These are phyloP conservation scores for Diplodia mutila DNA, from an alignment of 2,329 filamentous ascomycete genomes.

Conservation along the genomic window DNA sequence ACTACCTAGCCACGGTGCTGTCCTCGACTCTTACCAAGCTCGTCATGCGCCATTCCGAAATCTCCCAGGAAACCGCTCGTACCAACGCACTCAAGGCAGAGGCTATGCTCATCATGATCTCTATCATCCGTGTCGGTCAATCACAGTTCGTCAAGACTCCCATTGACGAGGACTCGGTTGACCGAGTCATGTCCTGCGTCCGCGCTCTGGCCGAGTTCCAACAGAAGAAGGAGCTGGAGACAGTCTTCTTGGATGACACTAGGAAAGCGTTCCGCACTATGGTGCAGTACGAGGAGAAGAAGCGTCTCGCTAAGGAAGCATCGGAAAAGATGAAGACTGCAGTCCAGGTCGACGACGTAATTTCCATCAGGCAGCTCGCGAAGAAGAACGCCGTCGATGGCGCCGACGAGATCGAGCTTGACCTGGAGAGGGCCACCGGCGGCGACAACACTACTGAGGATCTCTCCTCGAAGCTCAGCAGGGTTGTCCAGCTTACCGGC, in stretches of 20 bases:
- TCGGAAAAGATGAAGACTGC: constrained; percentile 91
- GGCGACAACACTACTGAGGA: constrained; percentile 85
- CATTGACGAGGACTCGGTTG: constrained; percentile 97
- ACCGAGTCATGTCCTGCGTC: constrained; percentile 97
- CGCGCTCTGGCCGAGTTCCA: constrained; percentile 88
- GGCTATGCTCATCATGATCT: constrained; percentile 99
- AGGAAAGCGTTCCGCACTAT: constrained; percentile 94
- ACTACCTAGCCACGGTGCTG: constrained; percentile 93
- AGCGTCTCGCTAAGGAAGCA: constrained; percentile 92
- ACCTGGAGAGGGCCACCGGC: constrained; percentile 91
- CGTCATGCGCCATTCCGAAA: constrained; percentile 95
- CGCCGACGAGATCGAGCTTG: constrained; percentile 81
- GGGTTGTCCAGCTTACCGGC: constrained; percentile 94
- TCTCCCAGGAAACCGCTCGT: constrained; percentile 80
- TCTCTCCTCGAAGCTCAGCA: constrained; percentile 88
- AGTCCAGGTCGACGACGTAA: constrained; percentile 92
- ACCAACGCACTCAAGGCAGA: constrained; percentile 95
- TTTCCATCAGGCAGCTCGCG: constrained; percentile 87
- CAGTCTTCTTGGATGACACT: constrained; percentile 92
- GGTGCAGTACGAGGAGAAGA: constrained; percentile 97
- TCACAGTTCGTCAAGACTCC: constrained; percentile 98
- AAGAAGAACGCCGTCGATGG: constrained; percentile 87
- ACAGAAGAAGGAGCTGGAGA: constrained; percentile 86
- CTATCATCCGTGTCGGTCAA: constrained; percentile 94
- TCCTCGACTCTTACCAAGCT: constrained; percentile 95